Evolutionary conservation across 805 yeast genomes (phyloP).

Genomic region (Zygoascus ofunaensis): DNA sequence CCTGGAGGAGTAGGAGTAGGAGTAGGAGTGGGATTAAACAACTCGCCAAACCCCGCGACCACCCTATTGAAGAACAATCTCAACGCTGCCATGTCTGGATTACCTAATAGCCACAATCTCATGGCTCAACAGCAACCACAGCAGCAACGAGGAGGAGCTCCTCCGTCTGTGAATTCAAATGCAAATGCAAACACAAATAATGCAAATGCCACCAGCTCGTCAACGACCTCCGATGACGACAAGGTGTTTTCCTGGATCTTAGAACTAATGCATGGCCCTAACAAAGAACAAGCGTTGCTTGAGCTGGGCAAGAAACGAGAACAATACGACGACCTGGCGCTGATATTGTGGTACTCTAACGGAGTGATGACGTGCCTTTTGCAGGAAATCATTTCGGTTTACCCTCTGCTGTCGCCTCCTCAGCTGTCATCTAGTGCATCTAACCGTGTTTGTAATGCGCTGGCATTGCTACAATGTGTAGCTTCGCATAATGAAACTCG

Average conservation of each 20-base stretch:
- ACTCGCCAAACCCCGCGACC: slow-evolving; percentile 2
- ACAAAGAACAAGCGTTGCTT: slow-evolving; percentile 83
- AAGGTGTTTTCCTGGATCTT: slow-evolving; percentile 84
- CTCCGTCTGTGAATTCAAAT: too few relatives aligned
- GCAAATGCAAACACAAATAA: too few relatives aligned
- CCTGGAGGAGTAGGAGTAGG: too few relatives aligned
- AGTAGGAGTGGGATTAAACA: not conserved
- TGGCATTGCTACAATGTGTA: slow-evolving; percentile 90
- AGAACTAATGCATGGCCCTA: slow-evolving; percentile 82
- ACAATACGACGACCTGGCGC: slow-evolving; percentile 85
- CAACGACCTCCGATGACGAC: slow-evolving; percentile 46
- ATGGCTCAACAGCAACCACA: not conserved
- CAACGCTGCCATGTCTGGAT: not conserved
- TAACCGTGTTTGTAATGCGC: slow-evolving; percentile 89
- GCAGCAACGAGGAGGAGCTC: not conserved
- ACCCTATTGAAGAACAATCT: slow-evolving; percentile 2
- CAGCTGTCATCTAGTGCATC: slow-evolving; percentile 75
- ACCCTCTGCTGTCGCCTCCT: slow-evolving; percentile 84
- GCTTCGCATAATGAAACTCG: slow-evolving; percentile 93
- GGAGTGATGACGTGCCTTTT: slow-evolving; percentile 91
- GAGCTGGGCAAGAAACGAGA: slow-evolving; percentile 93
- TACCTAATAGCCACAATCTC: not conserved
- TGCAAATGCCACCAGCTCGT: not conserved
- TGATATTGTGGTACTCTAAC: slow-evolving; percentile 89
- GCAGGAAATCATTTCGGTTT: slow-evolving; percentile 83